Percentiles rank a stretch among this genome's conserved stretches.
These are phyloP conservation scores for Pyrus communis DNA, from an alignment of 306 rosid species.

Conservation along the genomic window DNA sequence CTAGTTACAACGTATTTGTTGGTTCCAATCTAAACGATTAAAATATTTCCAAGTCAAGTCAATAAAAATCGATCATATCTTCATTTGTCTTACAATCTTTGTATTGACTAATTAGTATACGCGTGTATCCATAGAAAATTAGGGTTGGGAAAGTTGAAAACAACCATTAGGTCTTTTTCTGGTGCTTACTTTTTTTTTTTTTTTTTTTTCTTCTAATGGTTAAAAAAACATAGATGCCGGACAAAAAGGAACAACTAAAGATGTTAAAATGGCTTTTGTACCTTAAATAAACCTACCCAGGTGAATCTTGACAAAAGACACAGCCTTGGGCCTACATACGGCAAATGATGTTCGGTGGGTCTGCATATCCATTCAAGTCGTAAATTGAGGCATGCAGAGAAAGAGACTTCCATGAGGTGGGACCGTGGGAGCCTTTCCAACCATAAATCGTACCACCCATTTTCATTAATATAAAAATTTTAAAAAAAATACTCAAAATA, in stretches of 20 bases:
- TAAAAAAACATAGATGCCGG: conserved; percentile 8
- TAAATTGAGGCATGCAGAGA: not conserved
- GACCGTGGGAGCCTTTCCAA: not conserved
- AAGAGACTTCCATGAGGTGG: not conserved
- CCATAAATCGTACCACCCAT: not conserved
- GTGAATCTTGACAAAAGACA: not conserved
- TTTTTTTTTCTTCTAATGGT: not conserved
- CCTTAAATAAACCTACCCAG: not conserved
- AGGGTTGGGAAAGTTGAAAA: not conserved
- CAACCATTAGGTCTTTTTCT: not conserved
- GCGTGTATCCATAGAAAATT: not conserved
- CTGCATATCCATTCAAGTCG: not conserved
- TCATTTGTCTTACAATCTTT: not conserved
- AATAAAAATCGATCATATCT: not conserved
- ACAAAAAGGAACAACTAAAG: conserved; percentile 18
- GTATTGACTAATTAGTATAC: not conserved
- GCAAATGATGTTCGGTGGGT: not conserved
- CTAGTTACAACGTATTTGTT: not conserved
- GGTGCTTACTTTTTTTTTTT: not conserved
- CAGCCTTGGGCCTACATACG: not conserved
- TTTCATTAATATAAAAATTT: too few species aligned
- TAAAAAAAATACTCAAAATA: too few species aligned
- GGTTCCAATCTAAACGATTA: not conserved
- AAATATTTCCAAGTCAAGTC: not conserved
- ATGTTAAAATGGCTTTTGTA: not conserved